Evolutionary conservation across 345 rosid genomes (phyloP), one percentile per base, ranked within the genome.

Genomic region (Lepidium sativum): DNA sequence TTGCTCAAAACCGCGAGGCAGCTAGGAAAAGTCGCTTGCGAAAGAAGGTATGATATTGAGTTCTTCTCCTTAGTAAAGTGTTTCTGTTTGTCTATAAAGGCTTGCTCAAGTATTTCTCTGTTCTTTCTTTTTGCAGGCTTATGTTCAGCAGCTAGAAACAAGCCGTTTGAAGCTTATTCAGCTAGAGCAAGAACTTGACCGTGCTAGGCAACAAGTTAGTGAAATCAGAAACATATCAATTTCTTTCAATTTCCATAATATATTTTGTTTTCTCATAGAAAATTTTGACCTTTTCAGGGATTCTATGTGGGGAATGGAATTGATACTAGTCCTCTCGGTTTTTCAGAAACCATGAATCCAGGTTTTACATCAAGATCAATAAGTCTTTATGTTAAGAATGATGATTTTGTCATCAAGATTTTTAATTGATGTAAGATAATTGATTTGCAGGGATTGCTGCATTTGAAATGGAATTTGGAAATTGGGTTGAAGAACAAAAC

Each of bases 11-110:
- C 63, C 95, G 97, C 13, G 97, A 90, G 79, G 99, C 99, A 77
- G 99, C 99, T 50, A 90, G 96, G 63, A 94, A 94, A 75, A 90
- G 99, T 72, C 97, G 99, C 31, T 68, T 94, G 72, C 81, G 99
- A 65, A 94, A 90, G 75, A 94, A 94, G 84, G 99, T 94, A 72
- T 6, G 51, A 37, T 16, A 18, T 27, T 38, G 12, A 34, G 11
- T 6, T 10, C n/a, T 8, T 6, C 31, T 12, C 15, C 16, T 59
- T 59, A 12, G 29, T 21, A 13, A 10, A 25, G n/a, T 32, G 17
- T 27, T 31, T 43, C 15, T 37, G 43, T 63, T 63, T 15, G 44
- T 69, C 14, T 64, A 39, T 42, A 34, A 41, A 58, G 14, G n/a
- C n/a, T n/a, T n/a, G n/a, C n/a, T n/a, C n/a, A 47, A 45, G 63